Evolutionary conservation across 768 basidiomycete species (phyloP).

Genomic region (Mycena vulgaris): DNA sequence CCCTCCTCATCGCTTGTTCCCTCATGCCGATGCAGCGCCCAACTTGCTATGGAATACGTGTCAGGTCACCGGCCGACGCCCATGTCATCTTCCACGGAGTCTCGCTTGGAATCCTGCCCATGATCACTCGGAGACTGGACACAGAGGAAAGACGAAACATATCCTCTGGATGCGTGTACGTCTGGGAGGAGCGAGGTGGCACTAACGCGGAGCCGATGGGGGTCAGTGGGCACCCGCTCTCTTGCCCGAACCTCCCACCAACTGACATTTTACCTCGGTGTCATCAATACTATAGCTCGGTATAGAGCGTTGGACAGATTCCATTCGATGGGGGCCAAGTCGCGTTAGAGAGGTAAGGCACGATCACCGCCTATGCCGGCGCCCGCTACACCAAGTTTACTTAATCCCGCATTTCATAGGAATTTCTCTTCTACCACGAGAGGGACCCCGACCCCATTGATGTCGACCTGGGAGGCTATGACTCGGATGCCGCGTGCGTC

Average conservation of each 20-base stretch:
- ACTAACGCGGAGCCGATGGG: conserved; percentile 77
- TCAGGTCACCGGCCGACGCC: conserved; percentile 77
- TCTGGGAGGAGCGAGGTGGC: conserved; percentile 85
- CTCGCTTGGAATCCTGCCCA: conserved; percentile 67
- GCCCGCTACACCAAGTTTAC: conserved; percentile 26
- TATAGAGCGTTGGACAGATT: conserved; percentile 89
- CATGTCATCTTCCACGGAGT: conserved; percentile 85
- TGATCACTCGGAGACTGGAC: conserved; percentile 81
- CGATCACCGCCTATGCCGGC: conserved; percentile 23
- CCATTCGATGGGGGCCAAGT: conserved; percentile 84
- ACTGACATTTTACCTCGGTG: conserved; percentile 24
- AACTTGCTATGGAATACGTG: conserved; percentile 75
- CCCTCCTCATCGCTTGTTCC: conserved; percentile 27
- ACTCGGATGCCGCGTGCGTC: conserved; percentile 67
- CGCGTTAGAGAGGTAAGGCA: conserved; percentile 76
- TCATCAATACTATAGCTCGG: conserved; percentile 66
- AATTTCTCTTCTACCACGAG: conserved; percentile 85
- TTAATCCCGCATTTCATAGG: conserved; percentile 56
- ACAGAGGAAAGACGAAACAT: conserved; percentile 82
- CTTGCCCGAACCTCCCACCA: conserved; percentile 12
- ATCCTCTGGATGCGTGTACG: conserved; percentile 80
- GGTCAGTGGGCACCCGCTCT: conserved; percentile 55
- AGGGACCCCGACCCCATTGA: conserved; percentile 67
- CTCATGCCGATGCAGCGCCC: conserved; percentile 70
- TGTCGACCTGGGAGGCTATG: conserved; percentile 60